Evolutionary conservation across 2,329 filamentous ascomycete genomes (phyloP).

Genomic region (Paracoccidioides brasiliensis): DNA sequence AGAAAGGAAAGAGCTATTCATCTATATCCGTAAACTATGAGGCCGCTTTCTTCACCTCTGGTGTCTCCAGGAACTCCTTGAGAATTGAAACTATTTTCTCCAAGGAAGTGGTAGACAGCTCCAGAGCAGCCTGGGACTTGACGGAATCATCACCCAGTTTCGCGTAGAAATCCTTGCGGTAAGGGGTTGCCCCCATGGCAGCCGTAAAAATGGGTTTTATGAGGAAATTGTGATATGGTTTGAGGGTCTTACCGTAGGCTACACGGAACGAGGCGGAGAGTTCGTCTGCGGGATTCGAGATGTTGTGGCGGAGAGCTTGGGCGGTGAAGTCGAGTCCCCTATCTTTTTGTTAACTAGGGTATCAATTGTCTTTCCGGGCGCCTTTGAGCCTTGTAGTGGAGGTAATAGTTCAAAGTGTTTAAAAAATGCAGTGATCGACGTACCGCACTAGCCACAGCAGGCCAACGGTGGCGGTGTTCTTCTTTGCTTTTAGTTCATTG

Average conservation of each 20-base stretch:
- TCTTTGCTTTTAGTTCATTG: slow-evolving; percentile 81
- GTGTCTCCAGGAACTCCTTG: slow-evolving; percentile 46
- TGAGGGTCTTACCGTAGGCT: slow-evolving; percentile 76
- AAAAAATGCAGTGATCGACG: slow-evolving; percentile 14
- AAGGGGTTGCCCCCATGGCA: slow-evolving; percentile 86
- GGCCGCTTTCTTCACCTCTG: slow-evolving; percentile 31
- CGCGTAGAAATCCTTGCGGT: slow-evolving; percentile 82
- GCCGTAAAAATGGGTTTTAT: slow-evolving; percentile 86
- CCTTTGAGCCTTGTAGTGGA: background rate
- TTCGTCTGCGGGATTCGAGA: slow-evolving; percentile 55
- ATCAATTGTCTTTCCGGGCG: background rate
- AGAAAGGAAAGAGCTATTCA: background rate
- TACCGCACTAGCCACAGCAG: slow-evolving; percentile 84
- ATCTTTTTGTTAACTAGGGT: background rate
- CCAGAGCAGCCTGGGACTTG: slow-evolving; percentile 52
- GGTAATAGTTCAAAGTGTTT: background rate
- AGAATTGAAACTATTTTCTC: slow-evolving; percentile 69
- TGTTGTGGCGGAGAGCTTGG: slow-evolving; percentile 66
- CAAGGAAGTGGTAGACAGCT: slow-evolving; percentile 60
- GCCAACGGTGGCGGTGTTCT: slow-evolving; percentile 78
- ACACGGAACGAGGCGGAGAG: slow-evolving; percentile 74
- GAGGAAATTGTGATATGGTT: slow-evolving; percentile 79
- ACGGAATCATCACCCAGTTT: slow-evolving; percentile 50
- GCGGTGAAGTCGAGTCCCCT: slow-evolving; percentile 92
- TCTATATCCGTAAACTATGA: background rate